Base-by-base conservation (phyloP, 139 green algal genomes). In the Spirogloea muscicola region DNA sequence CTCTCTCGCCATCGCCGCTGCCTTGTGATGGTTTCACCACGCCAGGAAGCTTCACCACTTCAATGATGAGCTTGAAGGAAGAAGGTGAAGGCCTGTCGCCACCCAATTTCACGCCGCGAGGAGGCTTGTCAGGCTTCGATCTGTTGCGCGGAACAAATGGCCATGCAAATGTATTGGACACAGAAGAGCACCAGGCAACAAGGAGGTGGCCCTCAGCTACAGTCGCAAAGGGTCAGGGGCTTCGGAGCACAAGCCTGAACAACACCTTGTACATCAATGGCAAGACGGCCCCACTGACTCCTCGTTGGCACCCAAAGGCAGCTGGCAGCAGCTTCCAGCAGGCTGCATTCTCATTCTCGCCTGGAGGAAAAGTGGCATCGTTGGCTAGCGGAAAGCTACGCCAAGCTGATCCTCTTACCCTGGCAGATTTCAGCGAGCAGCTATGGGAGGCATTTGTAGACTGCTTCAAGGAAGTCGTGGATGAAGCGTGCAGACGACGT, bases 371-470 rank as follows among this genome's bases (percentile, higher is more conserved):
- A 55, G 16, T 38, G 55, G 29, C 13, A 64, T 10, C 29, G 55
- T 41, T 38, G 31, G 16, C 29, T 34, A 1, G 39, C 16, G 61
- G 42, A 29, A 27, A 70, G 18, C 61, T 1, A 3, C 27, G 21
- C 29, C 27, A 7, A 1, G 27, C 21, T 3, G 27, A 3, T n/a
- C 3, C n/a, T 25, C 18, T 71, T 25, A 18, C 29, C 29, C 38
- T 71, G 29, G 27, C n/a, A 13, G 39, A 74, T 18, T 3, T 74
- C 27, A 33, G 18, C 5, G 41, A 66, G 65, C 25, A 46, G 49
- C 43, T 21, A 33, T 74, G 65, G 65, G 34, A 4, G 49, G 37
- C 16, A 27, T 74, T 74, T 44, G 6, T 68, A n/a, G 3, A 21
- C 5, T 49, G 21, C 16, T 38, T 74, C 3, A 27, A 31, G 34